A percentile compares a stretch with the other conserved stretches of the same genome.
phyloP scores from a whole-genome alignment of 352 stramenopile species.

The Globisporangium recalcitrans region DNA sequence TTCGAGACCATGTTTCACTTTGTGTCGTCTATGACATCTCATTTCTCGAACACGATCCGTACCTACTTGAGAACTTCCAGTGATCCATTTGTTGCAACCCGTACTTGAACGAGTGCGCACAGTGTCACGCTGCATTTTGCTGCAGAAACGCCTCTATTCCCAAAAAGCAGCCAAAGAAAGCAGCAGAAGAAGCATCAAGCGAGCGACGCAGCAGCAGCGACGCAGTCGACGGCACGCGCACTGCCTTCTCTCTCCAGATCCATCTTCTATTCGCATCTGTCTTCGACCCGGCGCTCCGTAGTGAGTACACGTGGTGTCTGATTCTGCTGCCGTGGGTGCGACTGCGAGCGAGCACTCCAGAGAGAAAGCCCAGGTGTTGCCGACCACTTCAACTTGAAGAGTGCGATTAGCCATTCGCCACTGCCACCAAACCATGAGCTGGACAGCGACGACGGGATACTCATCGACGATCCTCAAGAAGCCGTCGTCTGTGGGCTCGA shows the following conservation, averaged over 20 bases:
- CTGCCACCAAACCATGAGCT: conserved; percentile 28
- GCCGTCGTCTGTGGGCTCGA: conserved; percentile 11
- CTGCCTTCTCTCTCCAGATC: not conserved
- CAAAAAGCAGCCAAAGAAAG: conserved; percentile 4
- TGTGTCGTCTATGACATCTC: not conserved
- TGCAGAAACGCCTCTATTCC: conserved; percentile 3
- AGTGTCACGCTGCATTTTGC: not conserved
- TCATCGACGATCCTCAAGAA: conserved; percentile 22
- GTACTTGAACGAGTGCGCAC: not conserved
- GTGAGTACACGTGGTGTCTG: not conserved
- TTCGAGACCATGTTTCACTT: not conserved
- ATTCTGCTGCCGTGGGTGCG: not conserved
- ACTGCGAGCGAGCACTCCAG: not conserved
- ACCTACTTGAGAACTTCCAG: not conserved
- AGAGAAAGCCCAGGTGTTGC: not conserved
- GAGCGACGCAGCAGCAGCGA: not conserved
- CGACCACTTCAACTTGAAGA: conserved; percentile 16
- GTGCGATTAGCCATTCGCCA: not conserved
- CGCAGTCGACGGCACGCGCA: not conserved
- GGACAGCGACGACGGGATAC: conserved; percentile 21
- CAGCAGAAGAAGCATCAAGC: conserved; percentile 1
- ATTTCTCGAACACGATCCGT: not conserved
- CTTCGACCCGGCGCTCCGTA: not conserved
- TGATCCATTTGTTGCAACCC: not conserved
- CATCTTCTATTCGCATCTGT: not conserved